Evolutionary conservation across 2,329 filamentous ascomycete species (phyloP), one percentile per base, ranked within the genome.

Genomic region (Calonectria montana): DNA sequence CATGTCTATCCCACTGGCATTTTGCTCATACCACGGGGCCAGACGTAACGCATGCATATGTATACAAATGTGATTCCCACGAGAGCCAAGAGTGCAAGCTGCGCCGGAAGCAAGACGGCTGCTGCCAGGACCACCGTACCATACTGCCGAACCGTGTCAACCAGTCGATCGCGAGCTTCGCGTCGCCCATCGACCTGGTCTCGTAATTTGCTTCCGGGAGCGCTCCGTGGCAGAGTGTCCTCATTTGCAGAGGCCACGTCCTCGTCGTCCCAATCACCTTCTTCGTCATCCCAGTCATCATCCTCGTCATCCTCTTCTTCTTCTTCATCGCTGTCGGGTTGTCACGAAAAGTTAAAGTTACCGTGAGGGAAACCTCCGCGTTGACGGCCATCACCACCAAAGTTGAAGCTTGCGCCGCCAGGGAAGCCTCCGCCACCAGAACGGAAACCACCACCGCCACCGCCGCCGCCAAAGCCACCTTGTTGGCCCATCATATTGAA

Each of bases 401-500:
- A 93, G 74, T 88, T 87, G 83, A 92, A 93, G 70, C 88, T 87
- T 61, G 87, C 88, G 41, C 89, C 89, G 59, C 89, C 89, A 82
- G 64, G 64, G 50, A 59, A 67, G n/a, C 64, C 39, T 29, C 86
- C 78, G 41, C 88, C 86, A 7, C 84, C 83, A 23, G 18, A 23
- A 15, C 84, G 85, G 82, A 88, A 88, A 21, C 90, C 90, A 57
- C 88, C 85, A 53, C 87, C 85, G 48, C 85, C 85, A 61, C 87
- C 87, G 41, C 88, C 87, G 37, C 88, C 88, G 43, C 88, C 88
- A 61, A 89, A 89, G 50, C 87, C 87, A 27, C 87, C 90, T 74
- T 90, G 90, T 76, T 88, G 88, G 70, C 93, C 93, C 92, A 95
- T 95, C 93, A 95, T 95, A 84, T 93, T 94, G 86, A 95, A 95